Evolutionary conservation across 805 yeast genomes (phyloP).

Genomic region (Sungouiozyma ichnusensis): DNA sequence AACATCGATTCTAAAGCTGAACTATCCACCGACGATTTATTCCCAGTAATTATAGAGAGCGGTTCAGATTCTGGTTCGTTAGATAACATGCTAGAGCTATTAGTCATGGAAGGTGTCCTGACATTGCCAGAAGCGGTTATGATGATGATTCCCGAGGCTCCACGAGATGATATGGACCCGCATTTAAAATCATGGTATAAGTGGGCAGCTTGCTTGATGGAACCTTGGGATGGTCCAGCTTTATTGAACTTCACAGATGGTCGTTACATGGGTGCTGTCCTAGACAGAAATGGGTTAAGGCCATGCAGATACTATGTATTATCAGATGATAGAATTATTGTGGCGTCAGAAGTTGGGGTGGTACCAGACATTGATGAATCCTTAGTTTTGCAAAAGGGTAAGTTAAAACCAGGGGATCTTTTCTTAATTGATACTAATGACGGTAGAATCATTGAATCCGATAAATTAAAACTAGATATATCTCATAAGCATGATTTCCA

Average conservation of each 20-base stretch:
- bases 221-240: slow-evolving; percentile 99
- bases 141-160: slow-evolving; percentile 95
- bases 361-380: slow-evolving; percentile 74
- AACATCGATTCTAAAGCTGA: slow-evolving; percentile 39
- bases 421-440: slow-evolving; percentile 85
- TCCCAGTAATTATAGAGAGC: slow-evolving; percentile 95
- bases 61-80: slow-evolving; percentile 98
- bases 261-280: slow-evolving; percentile 94
- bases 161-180: slow-evolving; percentile 96
- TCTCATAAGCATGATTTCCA: slow-evolving; percentile 82
- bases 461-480: slow-evolving; percentile 71
- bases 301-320: slow-evolving; percentile 97
- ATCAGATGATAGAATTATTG: slow-evolving; percentile 87
- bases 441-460: slow-evolving; percentile 89
- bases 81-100: slow-evolving; percentile 86
- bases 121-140: slow-evolving; percentile 94
- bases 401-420: slow-evolving; percentile 94
- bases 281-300: slow-evolving; percentile 94
- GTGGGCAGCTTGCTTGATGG: slow-evolving; percentile 99
- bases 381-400: slow-evolving; percentile 77
- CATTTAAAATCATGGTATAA: slow-evolving; percentile 91
- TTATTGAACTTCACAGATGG: slow-evolving; percentile 94
- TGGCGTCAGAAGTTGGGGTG: slow-evolving; percentile 98
- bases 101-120: slow-evolving; percentile 83
- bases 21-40: slow-evolving; percentile 56